Conservation (phyloP, 2,329 filamentous ascomycete species). For the Bipolaris cookei region DNA sequence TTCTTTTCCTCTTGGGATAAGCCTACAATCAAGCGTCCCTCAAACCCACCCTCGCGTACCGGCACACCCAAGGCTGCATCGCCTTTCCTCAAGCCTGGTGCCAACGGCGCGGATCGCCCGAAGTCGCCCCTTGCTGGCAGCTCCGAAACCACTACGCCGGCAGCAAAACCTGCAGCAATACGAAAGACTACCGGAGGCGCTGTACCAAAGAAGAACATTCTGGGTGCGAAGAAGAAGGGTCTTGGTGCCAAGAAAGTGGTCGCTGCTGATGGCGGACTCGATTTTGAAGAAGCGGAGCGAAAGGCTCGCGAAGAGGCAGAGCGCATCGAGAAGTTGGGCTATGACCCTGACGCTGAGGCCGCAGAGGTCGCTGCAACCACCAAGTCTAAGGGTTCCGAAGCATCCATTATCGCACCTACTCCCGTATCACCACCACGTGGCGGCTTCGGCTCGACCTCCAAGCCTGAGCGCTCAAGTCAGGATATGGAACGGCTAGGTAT, state of each 20-base stretch:
- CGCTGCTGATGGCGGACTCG: constrained; percentile 68
- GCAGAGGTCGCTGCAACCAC: constrained; percentile 45
- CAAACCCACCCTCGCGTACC: constrained; percentile 88
- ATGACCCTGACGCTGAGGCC: constrained; percentile 85
- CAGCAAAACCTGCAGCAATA: constrained; percentile 79
- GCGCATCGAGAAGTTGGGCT: constrained; percentile 91
- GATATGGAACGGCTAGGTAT: constrained; percentile 91
- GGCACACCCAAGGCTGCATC: constrained; percentile 83
- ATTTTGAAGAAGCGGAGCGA: constrained; percentile 96
- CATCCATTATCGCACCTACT: constrained; percentile 74
- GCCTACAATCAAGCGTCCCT: constrained; percentile 93
- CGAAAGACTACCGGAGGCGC: constrained; percentile 71
- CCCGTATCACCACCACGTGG: constrained; percentile 71
- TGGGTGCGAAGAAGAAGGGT: constrained; percentile 74
- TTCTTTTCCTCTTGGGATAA: constrained; percentile 99
- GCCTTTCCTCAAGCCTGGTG: constrained; percentile 80
- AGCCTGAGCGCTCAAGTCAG: constrained; percentile 64
- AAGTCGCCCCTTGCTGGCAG: constrained; percentile 73
- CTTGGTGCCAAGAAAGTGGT: constrained; percentile 74
- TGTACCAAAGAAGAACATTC: constrained; percentile 81
- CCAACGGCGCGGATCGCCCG: constrained; percentile 68
- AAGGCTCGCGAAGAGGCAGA: constrained; percentile 98
- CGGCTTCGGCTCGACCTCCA: constrained; percentile 66
- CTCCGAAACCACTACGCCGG: constrained; percentile 59
- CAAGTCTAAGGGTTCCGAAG: constrained; percentile 54